Conservation (phyloP, 2,329 filamentous ascomycete species). For the Colletotrichum aenigma region DNA sequence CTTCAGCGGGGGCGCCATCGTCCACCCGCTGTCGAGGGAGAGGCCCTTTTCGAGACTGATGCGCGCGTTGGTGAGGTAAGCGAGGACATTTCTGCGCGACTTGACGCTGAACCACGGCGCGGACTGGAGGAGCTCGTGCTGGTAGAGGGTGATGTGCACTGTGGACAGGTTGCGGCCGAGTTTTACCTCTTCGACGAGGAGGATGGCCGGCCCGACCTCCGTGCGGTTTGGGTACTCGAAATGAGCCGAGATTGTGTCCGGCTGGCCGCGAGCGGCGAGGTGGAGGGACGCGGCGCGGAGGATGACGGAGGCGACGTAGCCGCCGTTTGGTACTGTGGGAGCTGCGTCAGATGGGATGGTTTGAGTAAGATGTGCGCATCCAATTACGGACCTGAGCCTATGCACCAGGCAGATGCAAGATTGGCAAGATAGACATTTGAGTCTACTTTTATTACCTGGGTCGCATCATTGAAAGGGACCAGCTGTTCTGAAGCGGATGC, state of each 20-base stretch:
- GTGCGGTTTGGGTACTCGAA: conserved; percentile 47
- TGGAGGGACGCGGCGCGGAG: conserved; percentile 38
- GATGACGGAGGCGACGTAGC: conserved; percentile 47
- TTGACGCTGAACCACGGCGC: conserved; percentile 38
- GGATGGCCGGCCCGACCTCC: conserved; percentile 36
- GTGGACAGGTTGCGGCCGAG: conserved; percentile 44
- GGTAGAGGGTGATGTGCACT: conserved; percentile 46
- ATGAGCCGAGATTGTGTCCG: conserved; percentile 41
- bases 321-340: conserved; percentile 46
- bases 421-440: conserved; percentile 26
- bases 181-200: conserved; percentile 46
- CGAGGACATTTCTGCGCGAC: conserved; percentile 34
- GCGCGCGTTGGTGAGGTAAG: conserved; percentile 44
- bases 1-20: conserved; percentile 18
- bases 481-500: background rate
- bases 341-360: background rate
- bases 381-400: conserved; percentile 24
- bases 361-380: background rate
- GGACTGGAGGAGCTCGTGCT: conserved; percentile 34
- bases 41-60: conserved; percentile 35
- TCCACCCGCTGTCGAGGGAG: conserved; percentile 11
- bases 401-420: conserved; percentile 25
- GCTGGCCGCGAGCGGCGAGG: conserved; percentile 35
- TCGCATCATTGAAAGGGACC: conserved; percentile 25
- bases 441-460: conserved; percentile 22